Conservation (phyloP, 2,329 filamentous ascomycete species). For the Huntiella savannae region DNA sequence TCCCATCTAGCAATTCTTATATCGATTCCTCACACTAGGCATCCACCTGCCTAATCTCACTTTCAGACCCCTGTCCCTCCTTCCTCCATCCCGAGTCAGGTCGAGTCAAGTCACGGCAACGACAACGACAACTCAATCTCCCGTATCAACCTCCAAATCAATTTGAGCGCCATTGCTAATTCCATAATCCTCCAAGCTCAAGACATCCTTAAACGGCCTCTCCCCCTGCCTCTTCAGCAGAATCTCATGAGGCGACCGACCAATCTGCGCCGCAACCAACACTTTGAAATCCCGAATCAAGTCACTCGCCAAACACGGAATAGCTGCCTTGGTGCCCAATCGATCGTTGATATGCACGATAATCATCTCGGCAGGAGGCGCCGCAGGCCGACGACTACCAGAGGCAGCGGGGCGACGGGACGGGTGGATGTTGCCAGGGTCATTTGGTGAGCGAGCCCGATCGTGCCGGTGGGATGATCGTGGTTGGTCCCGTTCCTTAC, state of each 20-base stretch:
- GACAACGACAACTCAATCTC: conserved; percentile 24
- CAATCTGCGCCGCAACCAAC: conserved; percentile 76
- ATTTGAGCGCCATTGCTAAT: conserved; percentile 71
- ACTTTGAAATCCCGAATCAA: conserved; percentile 75
- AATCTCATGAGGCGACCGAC: conserved; percentile 77
- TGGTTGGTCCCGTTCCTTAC: conserved; percentile 14
- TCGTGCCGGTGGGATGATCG: no score
- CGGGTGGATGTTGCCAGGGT: conserved; percentile 16
- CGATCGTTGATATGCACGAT: conserved; percentile 86
- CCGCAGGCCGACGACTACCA: conserved; percentile 12
- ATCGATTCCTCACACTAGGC: background rate
- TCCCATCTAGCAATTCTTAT: no score
- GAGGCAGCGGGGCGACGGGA: conserved; percentile 11
- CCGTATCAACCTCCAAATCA: conserved; percentile 42
- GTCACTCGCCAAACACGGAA: conserved; percentile 74
- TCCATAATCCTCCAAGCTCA: conserved; percentile 82
- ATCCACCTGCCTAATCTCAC: background rate
- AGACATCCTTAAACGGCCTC: conserved; percentile 77
- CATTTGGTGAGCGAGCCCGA: conserved; percentile 14
- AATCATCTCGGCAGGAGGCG: conserved; percentile 56
- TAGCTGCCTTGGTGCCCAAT: conserved; percentile 86
- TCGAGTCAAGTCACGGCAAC: background rate
- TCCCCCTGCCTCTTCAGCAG: conserved; percentile 82
- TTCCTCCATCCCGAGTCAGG: background rate
- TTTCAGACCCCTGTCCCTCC: background rate